These are phyloP conservation scores for Cunninghamia lanceolata DNA, from an alignment of 75 land plant genomes.

Conservation along the genomic window DNA sequence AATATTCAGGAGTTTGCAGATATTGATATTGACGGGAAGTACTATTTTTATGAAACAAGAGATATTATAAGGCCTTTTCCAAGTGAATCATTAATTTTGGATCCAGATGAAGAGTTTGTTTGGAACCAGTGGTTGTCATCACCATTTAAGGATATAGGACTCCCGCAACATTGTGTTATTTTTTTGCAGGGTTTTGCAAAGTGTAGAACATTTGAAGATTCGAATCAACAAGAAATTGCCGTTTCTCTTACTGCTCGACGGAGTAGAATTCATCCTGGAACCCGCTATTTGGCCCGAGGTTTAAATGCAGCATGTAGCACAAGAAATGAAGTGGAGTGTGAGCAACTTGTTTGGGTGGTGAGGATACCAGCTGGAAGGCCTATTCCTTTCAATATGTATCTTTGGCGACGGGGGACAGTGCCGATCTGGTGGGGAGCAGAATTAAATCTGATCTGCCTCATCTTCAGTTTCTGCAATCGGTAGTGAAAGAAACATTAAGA, in stretches of 20 bases:
- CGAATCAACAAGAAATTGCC: constrained; percentile 57
- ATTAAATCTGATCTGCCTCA: constrained; percentile 78
- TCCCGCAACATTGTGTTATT: no score
- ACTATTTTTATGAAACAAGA: no score
- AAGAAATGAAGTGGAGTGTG: constrained; percentile 99
- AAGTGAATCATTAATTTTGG: no score
- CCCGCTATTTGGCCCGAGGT: constrained; percentile 96
- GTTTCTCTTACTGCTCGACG: constrained; percentile 90
- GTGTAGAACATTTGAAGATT: constrained; percentile 63
- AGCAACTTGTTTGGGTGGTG: constrained; percentile 89
- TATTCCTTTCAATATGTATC: constrained; percentile 75
- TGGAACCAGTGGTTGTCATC: no score
- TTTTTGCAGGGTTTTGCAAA: constrained; percentile 99
- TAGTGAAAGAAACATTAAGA: no score
- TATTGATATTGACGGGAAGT: no score
- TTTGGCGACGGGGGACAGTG: constrained; percentile 97
- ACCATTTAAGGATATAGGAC: no score
- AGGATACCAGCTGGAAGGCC: constrained; percentile 34
- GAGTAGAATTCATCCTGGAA: constrained; percentile 98
- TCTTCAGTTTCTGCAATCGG: no score
- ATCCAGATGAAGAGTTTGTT: no score
- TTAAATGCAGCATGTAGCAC: constrained; percentile 90
- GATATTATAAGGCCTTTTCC: no score
- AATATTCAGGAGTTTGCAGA: no score
- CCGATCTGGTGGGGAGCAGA: constrained; percentile 99